These are phyloP conservation scores for Macaranga tanarius DNA, from an alignment of 441 rosid species.

Conservation along the genomic window DNA sequence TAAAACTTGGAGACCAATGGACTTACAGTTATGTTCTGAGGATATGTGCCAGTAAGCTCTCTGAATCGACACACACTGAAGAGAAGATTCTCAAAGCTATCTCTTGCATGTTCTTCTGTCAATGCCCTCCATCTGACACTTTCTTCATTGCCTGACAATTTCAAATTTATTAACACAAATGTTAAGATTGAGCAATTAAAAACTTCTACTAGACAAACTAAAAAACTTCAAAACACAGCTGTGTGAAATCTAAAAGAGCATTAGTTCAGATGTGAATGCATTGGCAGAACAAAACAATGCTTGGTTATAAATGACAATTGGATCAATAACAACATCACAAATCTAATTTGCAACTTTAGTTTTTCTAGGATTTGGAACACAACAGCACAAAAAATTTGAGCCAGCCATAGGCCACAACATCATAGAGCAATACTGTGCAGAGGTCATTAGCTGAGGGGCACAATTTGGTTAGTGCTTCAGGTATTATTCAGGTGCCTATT, in stretches of 20 bases:
- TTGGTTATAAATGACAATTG: background rate
- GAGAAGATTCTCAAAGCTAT: slow-evolving; percentile 97
- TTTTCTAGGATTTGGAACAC: background rate
- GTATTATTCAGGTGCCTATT: background rate
- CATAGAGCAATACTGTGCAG: background rate
- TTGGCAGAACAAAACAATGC: background rate
- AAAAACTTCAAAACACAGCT: background rate
- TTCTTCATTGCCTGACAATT: slow-evolving; percentile 60
- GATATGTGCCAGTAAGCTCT: slow-evolving; percentile 91
- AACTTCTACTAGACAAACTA: slow-evolving; percentile 4
- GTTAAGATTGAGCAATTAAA: slow-evolving; percentile 18
- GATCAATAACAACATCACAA: background rate
- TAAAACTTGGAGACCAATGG: background rate
- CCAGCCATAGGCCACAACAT: background rate
- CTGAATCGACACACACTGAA: slow-evolving; percentile 89
- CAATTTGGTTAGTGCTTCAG: background rate
- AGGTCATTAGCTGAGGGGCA: background rate
- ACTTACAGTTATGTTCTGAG: slow-evolving; percentile 87
- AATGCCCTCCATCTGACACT: slow-evolving; percentile 73
- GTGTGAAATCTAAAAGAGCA: background rate
- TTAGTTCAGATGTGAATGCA: background rate
- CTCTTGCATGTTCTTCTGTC: slow-evolving; percentile 98
- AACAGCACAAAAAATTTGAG: background rate
- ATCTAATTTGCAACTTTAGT: background rate
- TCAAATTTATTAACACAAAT: slow-evolving; percentile 19